A percentile compares a stretch with the other conserved stretches of the same genome.
phyloP scores from a whole-genome alignment of 495 filamentous ascomycete species.

The Penicillium roqueforti region DNA sequence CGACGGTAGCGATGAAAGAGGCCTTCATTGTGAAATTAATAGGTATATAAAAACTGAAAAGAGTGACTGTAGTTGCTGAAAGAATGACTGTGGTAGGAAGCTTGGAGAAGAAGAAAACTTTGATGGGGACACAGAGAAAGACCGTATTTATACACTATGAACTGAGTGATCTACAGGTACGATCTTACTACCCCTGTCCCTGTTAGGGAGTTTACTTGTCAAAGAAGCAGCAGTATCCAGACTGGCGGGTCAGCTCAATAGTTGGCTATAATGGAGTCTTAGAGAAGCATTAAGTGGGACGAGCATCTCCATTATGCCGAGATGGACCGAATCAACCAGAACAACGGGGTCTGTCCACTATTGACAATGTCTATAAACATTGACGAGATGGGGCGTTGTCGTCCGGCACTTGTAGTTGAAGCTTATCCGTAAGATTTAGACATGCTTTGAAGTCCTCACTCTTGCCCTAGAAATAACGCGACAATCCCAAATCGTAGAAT shows the following conservation, averaged over 20 bases:
- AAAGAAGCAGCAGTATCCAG: constrained; percentile 2
- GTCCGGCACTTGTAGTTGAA: neutral
- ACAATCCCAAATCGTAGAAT: neutral
- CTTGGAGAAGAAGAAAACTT: constrained; percentile 15
- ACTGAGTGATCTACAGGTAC: constrained; percentile 2
- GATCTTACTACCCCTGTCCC: constrained; percentile 1
- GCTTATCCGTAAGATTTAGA: neutral
- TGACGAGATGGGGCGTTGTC: neutral
- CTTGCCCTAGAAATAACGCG: too few species aligned
- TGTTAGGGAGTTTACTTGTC: neutral
- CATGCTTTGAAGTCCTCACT: too few species aligned
- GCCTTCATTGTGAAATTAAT: constrained; percentile 37
- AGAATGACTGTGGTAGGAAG: constrained; percentile 19
- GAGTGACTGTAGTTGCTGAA: constrained; percentile 34
- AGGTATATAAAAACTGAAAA: constrained; percentile 21
- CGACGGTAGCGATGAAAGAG: constrained; percentile 32
- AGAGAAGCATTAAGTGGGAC: constrained; percentile 5
- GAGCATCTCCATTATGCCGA: constrained; percentile 6
- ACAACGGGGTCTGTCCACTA: neutral
- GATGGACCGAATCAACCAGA: neutral
- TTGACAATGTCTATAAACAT: neutral
- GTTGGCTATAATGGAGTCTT: neutral
- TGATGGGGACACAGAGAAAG: constrained; percentile 10
- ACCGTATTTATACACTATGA: constrained; percentile 17
- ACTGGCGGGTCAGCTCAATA: constrained; percentile 20